Conservation (phyloP, 1,139 yeast genomes). For the Lodderomyces elongisporus region DNA sequence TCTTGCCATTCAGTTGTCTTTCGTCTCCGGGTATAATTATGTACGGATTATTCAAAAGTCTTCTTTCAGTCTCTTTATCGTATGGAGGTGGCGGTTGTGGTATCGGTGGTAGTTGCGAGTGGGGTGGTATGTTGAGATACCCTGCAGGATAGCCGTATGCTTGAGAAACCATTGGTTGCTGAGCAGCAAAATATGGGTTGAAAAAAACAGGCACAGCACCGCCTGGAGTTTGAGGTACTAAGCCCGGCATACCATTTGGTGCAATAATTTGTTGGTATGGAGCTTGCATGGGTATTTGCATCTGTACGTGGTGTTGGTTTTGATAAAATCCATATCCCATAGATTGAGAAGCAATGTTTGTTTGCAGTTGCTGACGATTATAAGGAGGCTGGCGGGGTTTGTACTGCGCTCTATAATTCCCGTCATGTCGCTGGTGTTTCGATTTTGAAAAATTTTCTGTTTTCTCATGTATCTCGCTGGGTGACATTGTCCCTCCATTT, state of each 20-base stretch:
- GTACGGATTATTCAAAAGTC: constrained; percentile 28
- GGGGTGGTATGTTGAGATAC: constrained; percentile 8
- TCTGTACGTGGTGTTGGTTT: neutral
- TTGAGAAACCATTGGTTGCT: constrained; percentile 6
- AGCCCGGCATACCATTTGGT: constrained; percentile 7
- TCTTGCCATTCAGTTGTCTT: no score
- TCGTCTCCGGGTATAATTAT: constrained; percentile 23
- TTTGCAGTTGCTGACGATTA: constrained; percentile 3
- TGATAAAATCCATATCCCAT: no score
- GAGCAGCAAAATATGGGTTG: constrained; percentile 9
- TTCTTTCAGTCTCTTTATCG: constrained; percentile 27
- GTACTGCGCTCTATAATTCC: constrained; percentile 2
- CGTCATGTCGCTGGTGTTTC: neutral
- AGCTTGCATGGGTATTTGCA: constrained; percentile 8
- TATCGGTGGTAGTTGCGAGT: no score
- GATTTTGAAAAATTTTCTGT: neutral
- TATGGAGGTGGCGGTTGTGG: no score
- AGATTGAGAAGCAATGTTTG: no score
- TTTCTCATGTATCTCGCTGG: neutral
- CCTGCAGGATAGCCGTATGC: constrained; percentile 6
- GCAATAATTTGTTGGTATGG: constrained; percentile 10
- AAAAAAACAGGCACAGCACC: constrained; percentile 8
- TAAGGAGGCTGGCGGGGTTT: constrained; percentile 2
- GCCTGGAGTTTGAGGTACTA: constrained; percentile 6
- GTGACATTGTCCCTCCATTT: neutral